Conservation (phyloP, 2,329 filamentous ascomycete genomes). For the Thielaviopsis musarum region DNA sequence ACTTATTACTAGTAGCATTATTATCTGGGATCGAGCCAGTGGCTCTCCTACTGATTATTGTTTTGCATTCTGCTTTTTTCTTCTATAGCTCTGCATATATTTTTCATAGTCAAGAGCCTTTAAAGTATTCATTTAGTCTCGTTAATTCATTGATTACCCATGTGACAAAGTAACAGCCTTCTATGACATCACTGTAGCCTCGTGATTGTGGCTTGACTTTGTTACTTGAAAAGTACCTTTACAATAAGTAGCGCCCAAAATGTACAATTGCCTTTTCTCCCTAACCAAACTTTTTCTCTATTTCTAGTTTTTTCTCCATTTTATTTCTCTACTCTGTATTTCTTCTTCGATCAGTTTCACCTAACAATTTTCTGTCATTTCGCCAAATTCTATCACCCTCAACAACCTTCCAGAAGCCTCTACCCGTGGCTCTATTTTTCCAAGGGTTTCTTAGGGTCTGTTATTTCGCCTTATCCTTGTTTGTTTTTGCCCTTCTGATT, state of each 20-base stretch:
- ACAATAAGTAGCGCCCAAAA: too few species aligned
- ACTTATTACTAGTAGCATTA: not conserved
- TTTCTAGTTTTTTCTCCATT: not conserved
- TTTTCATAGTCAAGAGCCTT: too few species aligned
- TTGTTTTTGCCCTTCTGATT: not conserved
- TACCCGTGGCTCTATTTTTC: not conserved
- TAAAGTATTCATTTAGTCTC: too few species aligned
- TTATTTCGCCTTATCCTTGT: not conserved
- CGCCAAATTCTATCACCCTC: not conserved
- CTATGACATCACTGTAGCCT: too few species aligned
- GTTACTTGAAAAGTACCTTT: too few species aligned
- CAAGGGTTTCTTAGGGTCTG: not conserved
- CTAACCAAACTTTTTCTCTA: too few species aligned
- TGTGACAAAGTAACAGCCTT: too few species aligned
- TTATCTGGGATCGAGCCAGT: not conserved
- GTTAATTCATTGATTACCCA: too few species aligned
- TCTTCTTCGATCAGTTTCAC: not conserved
- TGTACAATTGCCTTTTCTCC: too few species aligned
- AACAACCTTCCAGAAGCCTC: not conserved
- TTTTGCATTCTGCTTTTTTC: not conserved
- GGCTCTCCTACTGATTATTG: not conserved
- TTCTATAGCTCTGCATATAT: not conserved
- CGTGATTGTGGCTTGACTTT: too few species aligned
- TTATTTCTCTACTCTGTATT: not conserved
- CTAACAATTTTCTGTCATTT: not conserved